These are phyloP conservation scores for Sporobolomyces roseus DNA, from an alignment of 768 basidiomycete species.

Conservation along the genomic window DNA sequence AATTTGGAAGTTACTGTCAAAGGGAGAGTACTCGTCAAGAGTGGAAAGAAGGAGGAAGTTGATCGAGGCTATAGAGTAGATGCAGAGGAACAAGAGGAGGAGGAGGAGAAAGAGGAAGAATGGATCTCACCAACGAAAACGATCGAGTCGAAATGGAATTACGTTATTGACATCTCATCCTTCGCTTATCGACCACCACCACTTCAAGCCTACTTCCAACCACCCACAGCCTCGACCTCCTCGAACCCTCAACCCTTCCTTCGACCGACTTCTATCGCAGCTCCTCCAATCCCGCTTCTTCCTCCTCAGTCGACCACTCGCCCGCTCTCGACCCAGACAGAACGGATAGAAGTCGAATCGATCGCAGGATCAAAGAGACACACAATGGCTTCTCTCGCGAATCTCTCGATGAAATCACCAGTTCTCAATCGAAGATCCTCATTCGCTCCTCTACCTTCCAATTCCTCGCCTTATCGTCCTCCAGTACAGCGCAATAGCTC, in stretches of 20 bases:
- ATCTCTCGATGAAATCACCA: too few relatives aligned
- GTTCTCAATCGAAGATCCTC: too few relatives aligned
- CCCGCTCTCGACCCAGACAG: too few relatives aligned
- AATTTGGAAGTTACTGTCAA: conserved; percentile 16
- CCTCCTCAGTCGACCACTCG: too few relatives aligned
- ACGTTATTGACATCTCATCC: conserved; percentile 31
- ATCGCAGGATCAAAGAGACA: too few relatives aligned
- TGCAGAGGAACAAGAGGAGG: not conserved
- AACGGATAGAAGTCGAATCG: too few relatives aligned
- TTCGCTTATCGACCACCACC: conserved; percentile 11
- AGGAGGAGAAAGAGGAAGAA: not conserved
- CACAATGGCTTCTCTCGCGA: too few relatives aligned
- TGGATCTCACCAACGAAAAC: not conserved
- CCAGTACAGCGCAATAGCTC: too few relatives aligned
- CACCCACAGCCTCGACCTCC: not conserved
- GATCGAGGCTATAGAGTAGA: not conserved
- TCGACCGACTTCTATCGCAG: conserved; percentile 9
- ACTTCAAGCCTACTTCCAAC: not conserved
- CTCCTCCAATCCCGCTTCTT: too few relatives aligned
- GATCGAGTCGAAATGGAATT: conserved; percentile 20
- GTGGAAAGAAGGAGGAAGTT: not conserved
- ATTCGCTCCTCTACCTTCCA: too few relatives aligned
- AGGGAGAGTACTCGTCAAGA: conserved; percentile 8
- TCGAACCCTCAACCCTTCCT: not conserved
- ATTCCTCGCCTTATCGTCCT: too few relatives aligned